Percentiles rank a stretch among this genome's conserved stretches.
These are phyloP conservation scores for Theobroma cacao DNA, from an alignment of 345 rosid genomes.

Conservation along the genomic window DNA sequence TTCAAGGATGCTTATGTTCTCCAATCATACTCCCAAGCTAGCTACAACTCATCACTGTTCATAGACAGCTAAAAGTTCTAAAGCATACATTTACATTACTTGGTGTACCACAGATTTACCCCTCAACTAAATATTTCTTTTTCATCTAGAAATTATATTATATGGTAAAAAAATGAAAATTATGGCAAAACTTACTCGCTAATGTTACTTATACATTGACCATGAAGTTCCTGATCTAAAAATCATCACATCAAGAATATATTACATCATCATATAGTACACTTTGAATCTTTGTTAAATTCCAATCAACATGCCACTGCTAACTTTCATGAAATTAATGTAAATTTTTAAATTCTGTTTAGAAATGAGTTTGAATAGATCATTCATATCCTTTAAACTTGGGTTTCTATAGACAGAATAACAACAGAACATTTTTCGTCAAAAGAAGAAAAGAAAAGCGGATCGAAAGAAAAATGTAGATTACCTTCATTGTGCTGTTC, in stretches of 20 bases:
- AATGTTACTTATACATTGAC: no score
- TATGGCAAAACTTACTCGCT: not conserved
- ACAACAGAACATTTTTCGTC: not conserved
- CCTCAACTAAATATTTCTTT: not conserved
- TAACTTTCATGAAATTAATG: not conserved
- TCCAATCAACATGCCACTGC: not conserved
- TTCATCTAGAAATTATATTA: not conserved
- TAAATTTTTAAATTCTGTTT: not conserved
- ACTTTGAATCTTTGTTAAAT: not conserved
- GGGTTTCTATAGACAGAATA: not conserved
- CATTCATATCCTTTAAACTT: not conserved
- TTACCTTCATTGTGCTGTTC: not conserved
- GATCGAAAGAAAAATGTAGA: not conserved
- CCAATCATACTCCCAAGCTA: not conserved
- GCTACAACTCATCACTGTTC: not conserved
- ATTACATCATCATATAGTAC: no score
- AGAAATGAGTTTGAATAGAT: not conserved
- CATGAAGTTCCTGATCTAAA: no score
- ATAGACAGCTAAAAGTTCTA: no score
- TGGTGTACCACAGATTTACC: not conserved
- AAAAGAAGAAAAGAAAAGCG: not conserved
- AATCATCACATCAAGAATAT: no score
- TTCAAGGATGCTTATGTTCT: not conserved
- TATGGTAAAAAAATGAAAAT: not conserved
- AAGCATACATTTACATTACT: no score